These are phyloP conservation scores for Sphagnum magellanicum DNA, from an alignment of 228 moss, liverwort and hornwort species.

Conservation along the genomic window DNA sequence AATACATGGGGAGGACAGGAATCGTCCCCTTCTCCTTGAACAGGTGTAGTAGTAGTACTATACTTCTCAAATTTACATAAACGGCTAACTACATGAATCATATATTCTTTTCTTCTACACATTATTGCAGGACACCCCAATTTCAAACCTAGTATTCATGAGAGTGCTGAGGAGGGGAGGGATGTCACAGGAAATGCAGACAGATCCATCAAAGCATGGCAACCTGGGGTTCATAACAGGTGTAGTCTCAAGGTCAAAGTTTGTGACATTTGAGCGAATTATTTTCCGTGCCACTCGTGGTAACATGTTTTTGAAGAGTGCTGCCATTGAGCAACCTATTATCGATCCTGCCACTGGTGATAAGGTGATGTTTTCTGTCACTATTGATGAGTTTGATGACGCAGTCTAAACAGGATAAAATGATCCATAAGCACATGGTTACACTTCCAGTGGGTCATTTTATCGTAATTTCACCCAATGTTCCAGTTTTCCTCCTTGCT, in stretches of 20 bases:
- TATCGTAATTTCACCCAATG: not conserved
- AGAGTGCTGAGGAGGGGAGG: not conserved
- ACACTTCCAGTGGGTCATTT: not conserved
- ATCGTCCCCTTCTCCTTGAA: slow-evolving; percentile 63
- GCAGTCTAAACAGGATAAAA: no score
- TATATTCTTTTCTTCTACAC: not conserved
- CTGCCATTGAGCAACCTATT: slow-evolving; percentile 59
- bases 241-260: slow-evolving; percentile 62
- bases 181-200: slow-evolving; percentile 70
- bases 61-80: no score
- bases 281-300: slow-evolving; percentile 93
- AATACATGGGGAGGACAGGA: slow-evolving; percentile 44
- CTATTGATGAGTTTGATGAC: not conserved
- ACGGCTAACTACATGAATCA: not conserved
- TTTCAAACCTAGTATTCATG: not conserved
- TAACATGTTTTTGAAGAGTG: slow-evolving; percentile 81
- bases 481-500: no score
- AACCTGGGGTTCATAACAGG: slow-evolving; percentile 72
- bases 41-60: slow-evolving; percentile 32
- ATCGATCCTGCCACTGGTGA: slow-evolving; percentile 76
- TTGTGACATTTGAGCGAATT: slow-evolving; percentile 76
- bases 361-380: slow-evolving; percentile 19
- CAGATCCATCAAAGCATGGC: slow-evolving; percentile 52
- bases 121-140: not conserved
- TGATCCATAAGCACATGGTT: not conserved